A percentile compares a stretch with the other conserved stretches of the same genome.
Evolutionary conservation across 352 stramenopile genomes (phyloP).

Genomic region (Globisporangium middletonii): DNA sequence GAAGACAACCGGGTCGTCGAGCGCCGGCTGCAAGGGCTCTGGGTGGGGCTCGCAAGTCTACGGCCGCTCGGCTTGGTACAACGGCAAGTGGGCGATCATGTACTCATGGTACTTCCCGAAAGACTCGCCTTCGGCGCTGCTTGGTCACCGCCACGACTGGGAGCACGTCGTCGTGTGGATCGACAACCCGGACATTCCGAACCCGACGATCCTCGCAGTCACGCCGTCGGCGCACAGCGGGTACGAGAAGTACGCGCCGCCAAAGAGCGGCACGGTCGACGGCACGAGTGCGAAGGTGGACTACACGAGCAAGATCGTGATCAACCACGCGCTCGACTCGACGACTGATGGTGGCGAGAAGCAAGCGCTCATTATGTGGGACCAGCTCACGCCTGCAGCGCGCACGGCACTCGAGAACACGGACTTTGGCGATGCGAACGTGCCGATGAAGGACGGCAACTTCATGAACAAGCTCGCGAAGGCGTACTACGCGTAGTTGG

Average conservation of each 20-base stretch:
- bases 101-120: slow-evolving; percentile 41
- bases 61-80: slow-evolving; percentile 14
- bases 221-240: slow-evolving; percentile 18
- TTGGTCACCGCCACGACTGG: slow-evolving; percentile 35
- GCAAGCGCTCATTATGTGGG: slow-evolving; percentile 12
- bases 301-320: slow-evolving; percentile 6
- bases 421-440: slow-evolving; percentile 12
- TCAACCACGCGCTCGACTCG: slow-evolving; percentile 10
- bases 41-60: slow-evolving; percentile 21
- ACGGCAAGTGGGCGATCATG: slow-evolving; percentile 20
- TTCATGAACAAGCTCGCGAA: slow-evolving; percentile 19
- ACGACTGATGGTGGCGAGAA: slow-evolving; percentile 11
- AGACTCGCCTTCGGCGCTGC: slow-evolving; percentile 20
- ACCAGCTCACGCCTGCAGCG: slow-evolving; percentile 9
- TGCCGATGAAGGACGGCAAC: slow-evolving; percentile 25
- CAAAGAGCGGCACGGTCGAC: slow-evolving; percentile 14
- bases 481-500: slow-evolving; percentile 8
- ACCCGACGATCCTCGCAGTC: slow-evolving; percentile 17
- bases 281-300: slow-evolving; percentile 20
- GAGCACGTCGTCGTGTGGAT: slow-evolving; percentile 36
- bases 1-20: slow-evolving; percentile 20
- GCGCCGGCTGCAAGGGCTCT: slow-evolving; percentile 25
- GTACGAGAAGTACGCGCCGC: slow-evolving; percentile 17
- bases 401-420: slow-evolving; percentile 14
- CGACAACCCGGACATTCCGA: slow-evolving; percentile 15